These are phyloP conservation scores for Triticum urartu DNA, from an alignment of 176 grass and related monocot genomes.

Conservation along the genomic window DNA sequence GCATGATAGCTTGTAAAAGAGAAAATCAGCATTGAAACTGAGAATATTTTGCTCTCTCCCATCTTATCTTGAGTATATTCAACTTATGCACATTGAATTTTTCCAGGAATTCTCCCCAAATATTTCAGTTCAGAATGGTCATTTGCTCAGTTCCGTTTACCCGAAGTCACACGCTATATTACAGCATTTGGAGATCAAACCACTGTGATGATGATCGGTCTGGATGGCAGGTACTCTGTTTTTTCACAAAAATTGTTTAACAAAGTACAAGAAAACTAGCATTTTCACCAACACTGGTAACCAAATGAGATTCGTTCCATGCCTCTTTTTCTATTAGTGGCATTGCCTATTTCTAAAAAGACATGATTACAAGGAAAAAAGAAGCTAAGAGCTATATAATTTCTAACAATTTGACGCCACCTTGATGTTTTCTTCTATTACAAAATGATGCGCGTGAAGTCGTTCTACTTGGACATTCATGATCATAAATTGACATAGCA, in stretches of 20 bases:
- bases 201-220: constrained; percentile 58
- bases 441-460: background rate
- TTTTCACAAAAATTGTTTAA: background rate
- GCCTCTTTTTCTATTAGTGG: background rate
- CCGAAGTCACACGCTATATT: constrained; percentile 48
- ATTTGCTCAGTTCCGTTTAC: constrained; percentile 74
- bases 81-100: background rate
- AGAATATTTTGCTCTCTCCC: constrained; percentile 14
- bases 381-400: background rate
- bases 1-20: background rate
- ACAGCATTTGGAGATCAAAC: constrained; percentile 70
- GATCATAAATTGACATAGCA: constrained; percentile 12
- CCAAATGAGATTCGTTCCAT: constrained; percentile 2
- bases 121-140: constrained; percentile 94
- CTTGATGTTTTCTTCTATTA: background rate
- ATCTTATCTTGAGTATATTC: background rate
- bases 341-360: background rate
- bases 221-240: constrained; percentile 70
- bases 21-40: background rate
- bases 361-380: background rate
- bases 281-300: background rate
- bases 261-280: background rate
- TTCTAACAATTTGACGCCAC: background rate
- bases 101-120: constrained; percentile 57
- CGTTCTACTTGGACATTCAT: background rate